Base-by-base conservation (phyloP, 2,329 filamentous ascomycete species). In the Endoconidiophora laricicola region DNA sequence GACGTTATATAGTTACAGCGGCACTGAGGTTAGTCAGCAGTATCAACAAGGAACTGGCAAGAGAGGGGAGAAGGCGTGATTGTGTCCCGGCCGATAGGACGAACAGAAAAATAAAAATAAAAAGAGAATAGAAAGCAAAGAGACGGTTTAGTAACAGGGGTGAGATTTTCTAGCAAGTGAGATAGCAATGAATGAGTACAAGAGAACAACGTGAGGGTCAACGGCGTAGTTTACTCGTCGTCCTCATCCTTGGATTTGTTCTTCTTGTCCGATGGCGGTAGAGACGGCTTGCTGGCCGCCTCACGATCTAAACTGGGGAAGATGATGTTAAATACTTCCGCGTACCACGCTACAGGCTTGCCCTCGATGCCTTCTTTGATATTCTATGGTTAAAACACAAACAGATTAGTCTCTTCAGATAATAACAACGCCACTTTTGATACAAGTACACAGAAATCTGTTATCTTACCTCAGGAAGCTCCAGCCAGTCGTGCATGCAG, bases 321-420 rank as follows among this genome's bases (percentile, higher is more conserved):
- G 57, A 96, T 79, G 54, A 94, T 73, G 55, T 90, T 76, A 63
- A 95, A 96, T 46, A 98, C 86, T 57, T 98, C 87, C 5, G 75
- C 75, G 69, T 96, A 98, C 91, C 91, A 98, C 60, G 76, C 80
- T 16, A 90, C 90, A 0, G 91, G 83, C 57, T 82, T 84, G 60
- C 93, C 91, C 66, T 94, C 81, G 55, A 98, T 85, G 57, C 87
- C 88, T 60, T 94, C 78, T 69, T 96, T 98, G 71, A 98, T 98
- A 62, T 96, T 96, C 91, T 98, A 63, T 52, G 51, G 33, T 48
- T 24, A 2, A 33, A 33, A 33, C 29, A 2, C 7, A 33, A 36
- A 24, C 4, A 5, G 12, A 24, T 42, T 48, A 46, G 48, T 42
- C 36, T 40, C 48, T 16, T 48, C 48, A 20, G 33, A 20, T 46